A percentile compares a stretch with the other conserved stretches of the same genome.
Conservation (phyloP, 768 basidiomycete species). For the Phylloporus sp. region DNA sequence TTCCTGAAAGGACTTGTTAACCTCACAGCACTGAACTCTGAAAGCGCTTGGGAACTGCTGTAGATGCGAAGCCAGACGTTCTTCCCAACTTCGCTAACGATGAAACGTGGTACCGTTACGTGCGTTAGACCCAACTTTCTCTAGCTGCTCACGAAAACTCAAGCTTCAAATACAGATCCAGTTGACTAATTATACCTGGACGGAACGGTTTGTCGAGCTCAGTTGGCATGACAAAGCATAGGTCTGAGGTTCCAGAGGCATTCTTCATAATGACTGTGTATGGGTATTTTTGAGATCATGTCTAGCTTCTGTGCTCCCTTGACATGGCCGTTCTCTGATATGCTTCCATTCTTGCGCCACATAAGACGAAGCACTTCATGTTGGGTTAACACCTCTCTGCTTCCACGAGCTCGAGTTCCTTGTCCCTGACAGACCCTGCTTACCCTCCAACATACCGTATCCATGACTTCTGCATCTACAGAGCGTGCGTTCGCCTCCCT, state of each 20-base stretch:
- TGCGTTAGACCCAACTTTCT: slow-evolving; percentile 11
- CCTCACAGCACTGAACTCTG: background rate
- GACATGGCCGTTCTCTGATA: background rate
- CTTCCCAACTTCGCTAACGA: slow-evolving; percentile 34
- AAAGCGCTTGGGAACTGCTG: slow-evolving; percentile 33
- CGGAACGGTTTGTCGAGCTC: slow-evolving; percentile 27
- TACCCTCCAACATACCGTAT: too few species aligned
- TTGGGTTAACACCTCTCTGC: slow-evolving; percentile 11
- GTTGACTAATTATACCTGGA: slow-evolving; percentile 21
- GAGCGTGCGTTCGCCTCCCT: slow-evolving; percentile 8
- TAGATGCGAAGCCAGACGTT: slow-evolving; percentile 22
- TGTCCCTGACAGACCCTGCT: too few species aligned
- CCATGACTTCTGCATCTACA: slow-evolving; percentile 11
- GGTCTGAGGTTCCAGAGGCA: background rate
- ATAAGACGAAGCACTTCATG: background rate
- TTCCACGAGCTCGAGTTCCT: too few species aligned
- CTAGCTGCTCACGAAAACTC: background rate
- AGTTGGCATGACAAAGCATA: slow-evolving; percentile 8
- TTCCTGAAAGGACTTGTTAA: background rate
- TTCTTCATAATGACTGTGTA: background rate
- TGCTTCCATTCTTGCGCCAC: background rate
- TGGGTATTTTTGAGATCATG: background rate
- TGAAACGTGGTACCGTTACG: slow-evolving; percentile 34
- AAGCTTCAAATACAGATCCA: slow-evolving; percentile 8
- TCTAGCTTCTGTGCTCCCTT: background rate